phyloP scores from a whole-genome alignment of 257 asterid genomes.

The Rauvolfia tetraphylla region DNA sequence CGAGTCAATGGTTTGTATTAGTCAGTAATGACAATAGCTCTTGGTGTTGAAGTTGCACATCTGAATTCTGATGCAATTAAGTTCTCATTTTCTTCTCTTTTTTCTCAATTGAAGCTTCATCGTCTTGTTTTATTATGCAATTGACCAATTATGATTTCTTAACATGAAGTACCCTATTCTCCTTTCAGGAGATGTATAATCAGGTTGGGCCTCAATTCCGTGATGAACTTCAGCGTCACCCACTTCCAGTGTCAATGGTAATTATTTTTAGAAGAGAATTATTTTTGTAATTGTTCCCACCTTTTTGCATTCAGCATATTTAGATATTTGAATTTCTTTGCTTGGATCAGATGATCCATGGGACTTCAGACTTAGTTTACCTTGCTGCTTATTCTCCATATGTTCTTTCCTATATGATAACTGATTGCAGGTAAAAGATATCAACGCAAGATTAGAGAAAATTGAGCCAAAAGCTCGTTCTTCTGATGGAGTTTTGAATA shows the following conservation, averaged over 20 bases:
- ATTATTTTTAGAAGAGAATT: background rate
- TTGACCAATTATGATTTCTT: background rate
- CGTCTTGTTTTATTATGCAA: background rate
- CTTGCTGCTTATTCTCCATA: background rate
- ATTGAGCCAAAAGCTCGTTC: constrained; percentile 79
- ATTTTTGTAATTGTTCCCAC: background rate
- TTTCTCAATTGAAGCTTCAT: background rate
- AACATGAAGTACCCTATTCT: background rate
- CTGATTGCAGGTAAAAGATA: constrained; percentile 77
- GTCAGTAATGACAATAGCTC: background rate
- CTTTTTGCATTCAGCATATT: background rate
- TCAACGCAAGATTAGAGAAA: constrained; percentile 79
- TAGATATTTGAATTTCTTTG: background rate
- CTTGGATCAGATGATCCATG: background rate
- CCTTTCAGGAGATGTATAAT: constrained; percentile 83
- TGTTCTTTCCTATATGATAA: constrained; percentile 25
- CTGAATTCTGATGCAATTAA: background rate
- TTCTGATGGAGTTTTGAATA: constrained; percentile 62
- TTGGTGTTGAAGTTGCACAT: background rate
- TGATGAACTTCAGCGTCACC: constrained; percentile 89
- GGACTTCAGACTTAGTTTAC: constrained; percentile 14
- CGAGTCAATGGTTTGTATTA: background rate
- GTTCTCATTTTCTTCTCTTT: background rate
- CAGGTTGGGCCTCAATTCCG: constrained; percentile 91
- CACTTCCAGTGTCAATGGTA: constrained; percentile 78